Conservation (phyloP, 768 basidiomycete genomes). For the Mycena rebaudengoi region DNA sequence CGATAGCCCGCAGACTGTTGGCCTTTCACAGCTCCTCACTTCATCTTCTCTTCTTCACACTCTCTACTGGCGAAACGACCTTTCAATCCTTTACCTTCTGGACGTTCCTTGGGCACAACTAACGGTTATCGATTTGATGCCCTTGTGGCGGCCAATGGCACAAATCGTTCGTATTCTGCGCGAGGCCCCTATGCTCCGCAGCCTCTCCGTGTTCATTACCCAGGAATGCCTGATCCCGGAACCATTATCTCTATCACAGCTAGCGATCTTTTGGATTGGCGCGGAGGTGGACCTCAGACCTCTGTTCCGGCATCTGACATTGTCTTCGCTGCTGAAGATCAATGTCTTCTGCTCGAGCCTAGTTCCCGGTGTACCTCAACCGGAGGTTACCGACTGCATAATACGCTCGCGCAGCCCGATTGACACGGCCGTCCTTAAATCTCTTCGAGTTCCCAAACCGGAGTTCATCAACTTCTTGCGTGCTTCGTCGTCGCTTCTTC, state of each 20-base stretch:
- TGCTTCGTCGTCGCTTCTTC: conserved; percentile 3
- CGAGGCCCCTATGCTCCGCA: conserved; percentile 19
- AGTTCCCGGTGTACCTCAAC: conserved; percentile 3
- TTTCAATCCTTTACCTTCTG: background rate
- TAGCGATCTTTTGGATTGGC: conserved; percentile 18
- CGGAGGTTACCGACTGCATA: background rate
- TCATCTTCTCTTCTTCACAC: conserved; percentile 11
- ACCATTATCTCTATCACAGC: conserved; percentile 4
- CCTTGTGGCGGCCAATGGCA: conserved; percentile 15
- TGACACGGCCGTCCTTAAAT: conserved; percentile 2
- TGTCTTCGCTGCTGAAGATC: conserved; percentile 12
- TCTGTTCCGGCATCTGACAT: conserved; percentile 5
- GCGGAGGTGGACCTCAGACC: conserved; percentile 9
- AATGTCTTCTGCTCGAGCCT: conserved; percentile 10
- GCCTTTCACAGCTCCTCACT: conserved; percentile 10
- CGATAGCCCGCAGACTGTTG: background rate
- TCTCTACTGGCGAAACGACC: conserved; percentile 14
- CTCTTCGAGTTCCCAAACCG: conserved; percentile 10
- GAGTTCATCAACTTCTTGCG: conserved; percentile 16
- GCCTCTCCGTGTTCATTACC: conserved; percentile 1
- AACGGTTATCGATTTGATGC: conserved; percentile 17
- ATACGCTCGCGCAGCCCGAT: background rate
- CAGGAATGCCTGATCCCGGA: background rate
- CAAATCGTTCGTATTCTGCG: conserved; percentile 7
- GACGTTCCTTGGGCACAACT: conserved; percentile 8